Conservation (phyloP, 2,329 filamentous ascomycete genomes). For the Raffaelea albimanens region DNA sequence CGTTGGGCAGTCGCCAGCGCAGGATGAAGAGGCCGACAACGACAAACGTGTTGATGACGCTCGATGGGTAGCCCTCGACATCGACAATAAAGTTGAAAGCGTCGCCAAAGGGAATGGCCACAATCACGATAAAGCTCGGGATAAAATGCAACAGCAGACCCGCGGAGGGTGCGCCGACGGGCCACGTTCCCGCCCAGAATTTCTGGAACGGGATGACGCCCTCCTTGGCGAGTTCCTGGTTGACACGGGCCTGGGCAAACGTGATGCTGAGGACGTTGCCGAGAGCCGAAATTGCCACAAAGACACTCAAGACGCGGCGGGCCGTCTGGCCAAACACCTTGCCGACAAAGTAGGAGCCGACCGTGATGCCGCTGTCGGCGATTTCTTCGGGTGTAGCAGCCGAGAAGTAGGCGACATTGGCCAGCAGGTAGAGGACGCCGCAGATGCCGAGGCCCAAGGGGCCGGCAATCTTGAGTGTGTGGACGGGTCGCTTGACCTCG, state of each 20-base stretch:
- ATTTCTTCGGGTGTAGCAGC: constrained; percentile 50
- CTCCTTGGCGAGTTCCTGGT: constrained; percentile 58
- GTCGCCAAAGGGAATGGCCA: constrained; percentile 27
- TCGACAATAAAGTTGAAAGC: constrained; percentile 56
- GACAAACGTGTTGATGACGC: constrained; percentile 46
- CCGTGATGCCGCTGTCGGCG: constrained; percentile 47
- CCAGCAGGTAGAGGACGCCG: constrained; percentile 52
- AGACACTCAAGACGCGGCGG: constrained; percentile 47
- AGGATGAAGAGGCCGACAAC: constrained; percentile 26
- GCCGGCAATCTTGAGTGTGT: constrained; percentile 55
- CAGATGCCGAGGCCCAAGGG: constrained; percentile 49
- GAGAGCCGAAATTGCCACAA: constrained; percentile 51
- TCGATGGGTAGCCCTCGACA: constrained; percentile 27
- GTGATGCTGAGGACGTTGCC: constrained; percentile 55
- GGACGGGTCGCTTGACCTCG: constrained; percentile 56
- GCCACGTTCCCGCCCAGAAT: constrained; percentile 56
- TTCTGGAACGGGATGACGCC: constrained; percentile 53
- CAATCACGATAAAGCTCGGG: constrained; percentile 48
- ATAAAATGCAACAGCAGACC: constrained; percentile 54
- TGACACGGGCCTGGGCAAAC: constrained; percentile 58
- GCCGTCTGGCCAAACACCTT: constrained; percentile 51
- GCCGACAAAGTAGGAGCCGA: constrained; percentile 51
- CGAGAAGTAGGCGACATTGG: constrained; percentile 57
- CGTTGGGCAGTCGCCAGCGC: constrained; percentile 29
- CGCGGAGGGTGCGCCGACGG: constrained; percentile 55